Conservation (phyloP, 2,329 filamentous ascomycete genomes). For the Clonostachys chloroleuca region DNA sequence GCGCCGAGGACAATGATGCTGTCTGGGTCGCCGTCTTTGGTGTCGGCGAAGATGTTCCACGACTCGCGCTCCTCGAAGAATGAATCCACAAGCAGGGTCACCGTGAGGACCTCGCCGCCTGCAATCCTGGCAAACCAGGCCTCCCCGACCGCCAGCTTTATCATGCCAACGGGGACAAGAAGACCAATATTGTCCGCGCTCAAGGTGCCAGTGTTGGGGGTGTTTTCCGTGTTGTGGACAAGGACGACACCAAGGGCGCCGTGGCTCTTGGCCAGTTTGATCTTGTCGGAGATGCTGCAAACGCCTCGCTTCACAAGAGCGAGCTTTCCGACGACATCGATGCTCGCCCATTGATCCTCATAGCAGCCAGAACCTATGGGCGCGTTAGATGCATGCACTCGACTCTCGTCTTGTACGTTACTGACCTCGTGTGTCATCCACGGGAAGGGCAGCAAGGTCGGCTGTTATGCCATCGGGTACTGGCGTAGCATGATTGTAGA, state of each 20-base stretch:
- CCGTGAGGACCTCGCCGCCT: slow-evolving; percentile 18
- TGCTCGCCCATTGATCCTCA: slow-evolving; percentile 31
- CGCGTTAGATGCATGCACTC: too few species aligned
- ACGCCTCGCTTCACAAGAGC: slow-evolving; percentile 37
- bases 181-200: slow-evolving; percentile 26
- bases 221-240: slow-evolving; percentile 52
- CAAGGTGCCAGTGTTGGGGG: slow-evolving; percentile 41
- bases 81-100: slow-evolving; percentile 23
- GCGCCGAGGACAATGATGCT: slow-evolving; percentile 36
- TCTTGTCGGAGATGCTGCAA: slow-evolving; percentile 35
- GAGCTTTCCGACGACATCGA: slow-evolving; percentile 35
- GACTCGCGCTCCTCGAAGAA: slow-evolving; percentile 20
- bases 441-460: slow-evolving; percentile 23
- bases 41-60: slow-evolving; percentile 34
- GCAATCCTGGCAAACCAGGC: slow-evolving; percentile 22
- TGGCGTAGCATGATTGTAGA: slow-evolving; percentile 39
- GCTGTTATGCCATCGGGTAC: slow-evolving; percentile 24
- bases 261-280: slow-evolving; percentile 31
- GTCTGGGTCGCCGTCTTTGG: slow-evolving; percentile 31
- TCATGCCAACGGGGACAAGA: slow-evolving; percentile 23
- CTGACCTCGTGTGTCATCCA: slow-evolving; percentile 20
- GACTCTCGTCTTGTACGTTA: too few species aligned
- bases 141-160: slow-evolving; percentile 20
- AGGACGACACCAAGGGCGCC: slow-evolving; percentile 44
- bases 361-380: slow-evolving; percentile 26